These are phyloP conservation scores for Candida adriatica DNA, from an alignment of 805 yeast species.

Conservation along the genomic window DNA sequence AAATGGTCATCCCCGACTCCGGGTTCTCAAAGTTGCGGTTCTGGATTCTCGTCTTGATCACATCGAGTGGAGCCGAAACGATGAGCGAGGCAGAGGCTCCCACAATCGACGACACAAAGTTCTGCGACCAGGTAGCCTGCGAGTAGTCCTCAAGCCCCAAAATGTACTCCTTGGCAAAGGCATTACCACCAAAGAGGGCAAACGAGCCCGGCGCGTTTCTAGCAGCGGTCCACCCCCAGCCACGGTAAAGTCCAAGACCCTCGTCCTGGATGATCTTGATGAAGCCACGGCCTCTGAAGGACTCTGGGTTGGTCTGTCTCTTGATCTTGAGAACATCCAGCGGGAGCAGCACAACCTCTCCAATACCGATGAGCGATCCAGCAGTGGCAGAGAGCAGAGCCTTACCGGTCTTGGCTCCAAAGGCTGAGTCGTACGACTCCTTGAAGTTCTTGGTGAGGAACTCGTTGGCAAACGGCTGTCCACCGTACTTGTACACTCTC, in stretches of 20 bases:
- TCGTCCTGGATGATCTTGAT: slow-evolving; percentile 79
- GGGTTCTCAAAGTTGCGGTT: slow-evolving; percentile 94
- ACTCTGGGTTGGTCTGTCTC: slow-evolving; percentile 99
- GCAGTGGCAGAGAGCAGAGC: slow-evolving; percentile 97
- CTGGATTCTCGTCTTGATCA: slow-evolving; percentile 97
- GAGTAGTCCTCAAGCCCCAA: slow-evolving; percentile 82
- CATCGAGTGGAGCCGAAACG: slow-evolving; percentile 96
- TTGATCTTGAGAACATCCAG: slow-evolving; percentile 95
- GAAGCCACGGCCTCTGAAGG: slow-evolving; percentile 98
- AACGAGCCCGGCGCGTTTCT: slow-evolving; percentile 99
- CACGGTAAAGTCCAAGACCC: slow-evolving; percentile 90
- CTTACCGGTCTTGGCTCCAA: slow-evolving; percentile 94
- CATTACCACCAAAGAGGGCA: slow-evolving; percentile 96
- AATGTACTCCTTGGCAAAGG: slow-evolving; percentile 95
- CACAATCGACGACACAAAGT: slow-evolving; percentile 87
- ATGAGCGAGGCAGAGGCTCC: slow-evolving; percentile 97
- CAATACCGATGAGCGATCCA: slow-evolving; percentile 95
- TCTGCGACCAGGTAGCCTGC: slow-evolving; percentile 90
- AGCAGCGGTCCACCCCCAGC: slow-evolving; percentile 99
- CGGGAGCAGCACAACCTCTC: slow-evolving; percentile 93
- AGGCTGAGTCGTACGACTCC: slow-evolving; percentile 59
- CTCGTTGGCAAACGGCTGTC: slow-evolving; percentile 98
- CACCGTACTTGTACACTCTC: slow-evolving; percentile 98
- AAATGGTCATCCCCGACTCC: slow-evolving; percentile 85
- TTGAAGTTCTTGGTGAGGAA: slow-evolving; percentile 71